A percentile compares a stretch with the other conserved stretches of the same genome.
These are phyloP conservation scores for Fraxinus latifolia DNA, from an alignment of 305 asterid genomes.

Conservation along the genomic window DNA sequence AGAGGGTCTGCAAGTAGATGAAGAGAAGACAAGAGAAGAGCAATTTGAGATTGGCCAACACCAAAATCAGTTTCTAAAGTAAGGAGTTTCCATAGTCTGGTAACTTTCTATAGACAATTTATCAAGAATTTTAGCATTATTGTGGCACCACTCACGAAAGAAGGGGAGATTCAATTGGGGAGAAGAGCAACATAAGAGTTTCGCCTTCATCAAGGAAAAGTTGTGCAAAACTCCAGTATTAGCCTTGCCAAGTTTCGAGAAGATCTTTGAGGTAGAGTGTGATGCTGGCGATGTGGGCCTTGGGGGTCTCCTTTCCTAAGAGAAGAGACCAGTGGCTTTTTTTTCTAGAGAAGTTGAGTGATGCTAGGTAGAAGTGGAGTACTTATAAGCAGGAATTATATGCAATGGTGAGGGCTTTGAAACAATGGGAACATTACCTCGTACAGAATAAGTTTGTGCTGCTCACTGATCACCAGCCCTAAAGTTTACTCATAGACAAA, in stretches of 20 bases:
- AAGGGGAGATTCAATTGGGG: background rate
- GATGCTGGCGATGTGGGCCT: background rate
- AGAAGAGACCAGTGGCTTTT: background rate
- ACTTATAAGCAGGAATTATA: background rate
- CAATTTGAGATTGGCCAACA: background rate
- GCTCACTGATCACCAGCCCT: background rate
- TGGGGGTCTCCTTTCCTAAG: background rate
- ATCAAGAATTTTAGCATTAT: background rate
- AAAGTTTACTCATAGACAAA: background rate
- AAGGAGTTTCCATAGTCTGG: background rate
- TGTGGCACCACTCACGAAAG: background rate
- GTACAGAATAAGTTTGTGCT: background rate
- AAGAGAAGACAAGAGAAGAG: too few relatives aligned
- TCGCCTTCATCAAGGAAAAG: background rate
- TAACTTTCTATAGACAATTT: background rate
- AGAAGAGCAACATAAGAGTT: background rate
- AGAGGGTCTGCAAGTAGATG: too few relatives aligned
- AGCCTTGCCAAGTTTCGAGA: background rate
- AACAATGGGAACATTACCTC: background rate
- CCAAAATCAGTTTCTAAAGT: background rate
- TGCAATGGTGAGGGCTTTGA: background rate
- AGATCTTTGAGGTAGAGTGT: background rate
- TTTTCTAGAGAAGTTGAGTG: background rate
- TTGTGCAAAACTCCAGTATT: background rate
- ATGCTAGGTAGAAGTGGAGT: background rate